A percentile compares a stretch with the other conserved stretches of the same genome.
These are phyloP conservation scores for Nicotiana obtusifolia DNA, from an alignment of 257 asterid species.

Conservation along the genomic window DNA sequence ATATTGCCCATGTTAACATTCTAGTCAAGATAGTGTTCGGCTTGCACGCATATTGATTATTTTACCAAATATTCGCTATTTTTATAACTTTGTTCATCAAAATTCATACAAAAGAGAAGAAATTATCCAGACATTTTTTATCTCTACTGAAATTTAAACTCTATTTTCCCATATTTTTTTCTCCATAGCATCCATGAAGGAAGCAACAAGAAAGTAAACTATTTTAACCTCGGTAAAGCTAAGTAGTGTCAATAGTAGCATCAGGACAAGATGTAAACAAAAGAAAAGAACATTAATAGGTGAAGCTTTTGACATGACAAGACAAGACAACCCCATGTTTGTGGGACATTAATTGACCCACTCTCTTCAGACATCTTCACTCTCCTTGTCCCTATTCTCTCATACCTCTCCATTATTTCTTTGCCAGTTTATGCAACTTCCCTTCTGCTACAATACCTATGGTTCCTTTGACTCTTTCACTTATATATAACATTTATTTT, in stretches of 20 bases:
- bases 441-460: slow-evolving; percentile 7
- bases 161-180: too few species aligned
- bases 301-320: slow-evolving; percentile 24
- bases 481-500: not conserved
- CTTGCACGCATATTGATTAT: fast-evolving
- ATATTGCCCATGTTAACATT: too few species aligned
- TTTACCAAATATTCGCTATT: not conserved
- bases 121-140: too few species aligned
- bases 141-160: too few species aligned
- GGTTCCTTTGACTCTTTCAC: slow-evolving; percentile 11
- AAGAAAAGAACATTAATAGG: not conserved
- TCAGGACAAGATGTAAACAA: not conserved
- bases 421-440: not conserved
- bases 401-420: not conserved
- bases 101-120: not conserved
- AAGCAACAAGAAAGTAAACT: slow-evolving; percentile 33
- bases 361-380: not conserved
- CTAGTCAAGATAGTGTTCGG: too few species aligned
- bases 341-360: slow-evolving; percentile 12
- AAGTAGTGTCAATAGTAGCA: not conserved
- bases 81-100: not conserved
- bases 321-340: slow-evolving; percentile 21
- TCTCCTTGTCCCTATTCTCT: not conserved
- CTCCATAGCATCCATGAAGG: not conserved
- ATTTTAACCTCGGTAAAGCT: slow-evolving; percentile 11